Conservation (phyloP, 805 yeast species). For the Sugiyamaella smithiae region DNA sequence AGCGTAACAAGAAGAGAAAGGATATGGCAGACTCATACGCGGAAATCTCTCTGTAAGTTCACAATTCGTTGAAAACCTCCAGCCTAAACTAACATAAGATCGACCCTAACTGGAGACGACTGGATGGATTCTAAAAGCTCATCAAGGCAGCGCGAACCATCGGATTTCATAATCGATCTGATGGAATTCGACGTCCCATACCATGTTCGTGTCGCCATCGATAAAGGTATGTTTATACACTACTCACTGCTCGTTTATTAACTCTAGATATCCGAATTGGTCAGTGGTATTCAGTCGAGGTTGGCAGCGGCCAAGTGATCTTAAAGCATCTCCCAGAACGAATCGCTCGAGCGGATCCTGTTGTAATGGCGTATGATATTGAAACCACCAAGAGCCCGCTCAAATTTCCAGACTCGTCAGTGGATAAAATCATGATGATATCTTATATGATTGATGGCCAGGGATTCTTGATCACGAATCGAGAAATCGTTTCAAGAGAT, state of each 20-base stretch:
- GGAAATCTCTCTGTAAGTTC: conserved; percentile 45
- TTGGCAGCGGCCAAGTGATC: conserved; percentile 52
- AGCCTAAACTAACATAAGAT: conserved; percentile 6
- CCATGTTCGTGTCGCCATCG: conserved; percentile 95
- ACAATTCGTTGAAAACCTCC: no score
- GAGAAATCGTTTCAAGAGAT: conserved; percentile 92
- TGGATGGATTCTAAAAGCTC: conserved; percentile 10
- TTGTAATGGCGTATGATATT: conserved; percentile 92
- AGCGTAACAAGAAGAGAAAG: conserved; percentile 58
- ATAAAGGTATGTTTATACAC: conserved; percentile 40
- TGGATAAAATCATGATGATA: conserved; percentile 97
- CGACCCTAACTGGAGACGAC: conserved; percentile 11
- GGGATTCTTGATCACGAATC: conserved; percentile 87
- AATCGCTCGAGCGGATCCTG: conserved; percentile 96
- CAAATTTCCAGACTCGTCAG: conserved; percentile 87
- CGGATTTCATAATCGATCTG: conserved; percentile 66
- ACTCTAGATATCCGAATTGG: conserved; percentile 71
- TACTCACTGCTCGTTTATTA: not conserved
- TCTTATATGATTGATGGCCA: conserved; percentile 99
- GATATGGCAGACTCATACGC: conserved; percentile 68
- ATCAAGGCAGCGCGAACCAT: conserved; percentile 45
- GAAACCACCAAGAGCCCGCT: conserved; percentile 96
- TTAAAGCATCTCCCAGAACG: conserved; percentile 64
- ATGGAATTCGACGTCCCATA: conserved; percentile 96
- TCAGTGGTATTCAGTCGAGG: conserved; percentile 87